Percentiles rank a stretch among this genome's conserved stretches.
Conservation (phyloP, 1,139 yeast genomes). For the Casaregolazyma suthepensis region DNA sequence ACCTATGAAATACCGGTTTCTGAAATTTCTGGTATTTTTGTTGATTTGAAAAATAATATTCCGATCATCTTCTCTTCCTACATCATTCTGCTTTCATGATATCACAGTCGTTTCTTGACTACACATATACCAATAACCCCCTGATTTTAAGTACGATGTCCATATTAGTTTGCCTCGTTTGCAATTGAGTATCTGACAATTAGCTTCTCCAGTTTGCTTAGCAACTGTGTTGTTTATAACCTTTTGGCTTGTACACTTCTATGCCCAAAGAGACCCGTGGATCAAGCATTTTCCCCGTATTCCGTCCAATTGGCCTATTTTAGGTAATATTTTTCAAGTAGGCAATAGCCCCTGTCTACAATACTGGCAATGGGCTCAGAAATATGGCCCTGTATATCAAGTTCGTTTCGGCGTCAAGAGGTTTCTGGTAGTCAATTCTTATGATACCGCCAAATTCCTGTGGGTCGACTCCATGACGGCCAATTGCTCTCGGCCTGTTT, state of each 20-base stretch:
- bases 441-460: constrained; percentile 44
- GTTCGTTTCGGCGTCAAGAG: constrained; percentile 52
- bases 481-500: constrained; percentile 60
- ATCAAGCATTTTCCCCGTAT: constrained; percentile 39
- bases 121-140: not conserved
- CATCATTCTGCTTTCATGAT: not conserved
- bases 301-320: constrained; percentile 44
- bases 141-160: not conserved
- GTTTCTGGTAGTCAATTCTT: constrained; percentile 61
- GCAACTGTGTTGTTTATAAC: not conserved
- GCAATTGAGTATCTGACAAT: not conserved
- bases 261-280: constrained; percentile 11
- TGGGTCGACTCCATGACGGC: constrained; percentile 52
- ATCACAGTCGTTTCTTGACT: not conserved
- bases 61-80: not conserved
- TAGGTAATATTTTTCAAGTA: constrained; percentile 46
- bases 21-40: not conserved
- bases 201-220: not conserved
- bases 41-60: not conserved
- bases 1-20: not conserved
- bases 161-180: not conserved
- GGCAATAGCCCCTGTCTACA: constrained; percentile 46
- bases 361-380: constrained; percentile 44
- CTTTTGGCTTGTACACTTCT: constrained; percentile 7
- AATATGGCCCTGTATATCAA: constrained; percentile 51